Conservation (phyloP, 2,329 filamentous ascomycete genomes). For the Alternaria sp. region DNA sequence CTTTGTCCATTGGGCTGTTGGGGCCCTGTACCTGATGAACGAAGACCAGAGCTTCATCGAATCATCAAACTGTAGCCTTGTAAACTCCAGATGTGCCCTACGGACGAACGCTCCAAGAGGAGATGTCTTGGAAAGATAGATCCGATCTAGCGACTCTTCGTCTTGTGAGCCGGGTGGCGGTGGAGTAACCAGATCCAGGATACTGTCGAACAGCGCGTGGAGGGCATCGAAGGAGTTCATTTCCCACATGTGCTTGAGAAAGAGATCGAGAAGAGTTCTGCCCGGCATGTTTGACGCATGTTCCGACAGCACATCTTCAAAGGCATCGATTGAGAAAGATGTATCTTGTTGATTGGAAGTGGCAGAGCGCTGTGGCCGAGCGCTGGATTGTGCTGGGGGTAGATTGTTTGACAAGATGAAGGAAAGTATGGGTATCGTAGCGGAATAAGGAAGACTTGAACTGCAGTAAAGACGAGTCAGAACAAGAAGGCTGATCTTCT, state of each 20-base stretch:
- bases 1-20: conserved; percentile 71
- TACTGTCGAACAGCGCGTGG: conserved; percentile 75
- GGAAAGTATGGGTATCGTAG: conserved; percentile 78
- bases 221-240: conserved; percentile 83
- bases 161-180: conserved; percentile 30
- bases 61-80: conserved; percentile 80
- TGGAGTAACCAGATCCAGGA: conserved; percentile 66
- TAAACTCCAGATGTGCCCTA: conserved; percentile 79
- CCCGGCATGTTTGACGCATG: conserved; percentile 69
- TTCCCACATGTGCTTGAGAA: conserved; percentile 82
- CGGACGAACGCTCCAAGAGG: conserved; percentile 84
- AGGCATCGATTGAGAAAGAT: conserved; percentile 48
- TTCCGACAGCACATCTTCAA: conserved; percentile 57
- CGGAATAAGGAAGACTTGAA: conserved; percentile 70
- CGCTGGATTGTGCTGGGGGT: conserved; percentile 31
- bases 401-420: conserved; percentile 79
- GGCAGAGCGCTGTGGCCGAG: conserved; percentile 30
- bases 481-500: conserved; percentile 82
- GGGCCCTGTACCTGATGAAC: conserved; percentile 81
- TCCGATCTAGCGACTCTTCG: conserved; percentile 47
- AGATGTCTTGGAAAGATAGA: conserved; percentile 75
- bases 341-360: conserved; percentile 45
- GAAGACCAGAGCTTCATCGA: conserved; percentile 79
- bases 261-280: conserved; percentile 84
- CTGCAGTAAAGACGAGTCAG: conserved; percentile 84